phyloP scores from a whole-genome alignment of 1,284 basidiomycete species.

The Leccinum pseudoinsigne region DNA sequence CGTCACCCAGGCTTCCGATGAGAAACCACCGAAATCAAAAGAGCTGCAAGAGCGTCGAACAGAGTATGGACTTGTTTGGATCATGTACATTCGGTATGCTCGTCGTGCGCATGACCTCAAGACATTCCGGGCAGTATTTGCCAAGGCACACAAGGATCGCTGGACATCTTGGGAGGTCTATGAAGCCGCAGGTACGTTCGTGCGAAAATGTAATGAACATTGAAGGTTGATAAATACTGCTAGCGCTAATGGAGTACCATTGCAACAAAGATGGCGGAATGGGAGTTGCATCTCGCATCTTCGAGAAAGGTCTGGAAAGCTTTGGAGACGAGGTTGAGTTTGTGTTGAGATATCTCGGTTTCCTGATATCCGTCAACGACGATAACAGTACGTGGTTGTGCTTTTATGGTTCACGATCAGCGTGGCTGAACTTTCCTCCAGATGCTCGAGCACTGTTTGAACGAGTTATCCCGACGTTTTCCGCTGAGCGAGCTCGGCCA shows the following conservation, averaged over 20 bases:
- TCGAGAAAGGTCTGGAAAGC: slow-evolving; percentile 89
- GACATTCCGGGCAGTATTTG: slow-evolving; percentile 79
- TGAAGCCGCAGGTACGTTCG: slow-evolving; percentile 80
- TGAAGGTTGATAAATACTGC: slow-evolving; percentile 13
- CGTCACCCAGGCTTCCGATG: slow-evolving; percentile 43
- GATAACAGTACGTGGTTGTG: slow-evolving; percentile 75
- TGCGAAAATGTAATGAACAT: slow-evolving; percentile 6
- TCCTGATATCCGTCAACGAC: slow-evolving; percentile 94
- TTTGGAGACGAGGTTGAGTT: slow-evolving; percentile 87
- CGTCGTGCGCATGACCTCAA: slow-evolving; percentile 52
- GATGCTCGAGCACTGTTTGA: slow-evolving; percentile 97
- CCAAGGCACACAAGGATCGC: slow-evolving; percentile 82
- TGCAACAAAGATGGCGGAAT: slow-evolving; percentile 77
- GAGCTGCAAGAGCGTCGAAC: slow-evolving; percentile 62
- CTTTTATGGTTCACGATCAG: neutral
- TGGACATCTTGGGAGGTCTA: slow-evolving; percentile 93
- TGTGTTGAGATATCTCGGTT: slow-evolving; percentile 88
- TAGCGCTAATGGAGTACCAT: slow-evolving; percentile 96
- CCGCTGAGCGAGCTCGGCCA: slow-evolving; percentile 78
- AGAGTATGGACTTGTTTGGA: slow-evolving; percentile 70
- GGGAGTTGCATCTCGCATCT: slow-evolving; percentile 87
- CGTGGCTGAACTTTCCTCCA: slow-evolving; percentile 32
- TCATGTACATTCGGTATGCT: slow-evolving; percentile 87
- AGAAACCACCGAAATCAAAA: slow-evolving; percentile 47
- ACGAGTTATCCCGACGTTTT: slow-evolving; percentile 78